phyloP scores from a whole-genome alignment of 2,329 filamentous ascomycete genomes.

The Exophiala aquamarina region DNA sequence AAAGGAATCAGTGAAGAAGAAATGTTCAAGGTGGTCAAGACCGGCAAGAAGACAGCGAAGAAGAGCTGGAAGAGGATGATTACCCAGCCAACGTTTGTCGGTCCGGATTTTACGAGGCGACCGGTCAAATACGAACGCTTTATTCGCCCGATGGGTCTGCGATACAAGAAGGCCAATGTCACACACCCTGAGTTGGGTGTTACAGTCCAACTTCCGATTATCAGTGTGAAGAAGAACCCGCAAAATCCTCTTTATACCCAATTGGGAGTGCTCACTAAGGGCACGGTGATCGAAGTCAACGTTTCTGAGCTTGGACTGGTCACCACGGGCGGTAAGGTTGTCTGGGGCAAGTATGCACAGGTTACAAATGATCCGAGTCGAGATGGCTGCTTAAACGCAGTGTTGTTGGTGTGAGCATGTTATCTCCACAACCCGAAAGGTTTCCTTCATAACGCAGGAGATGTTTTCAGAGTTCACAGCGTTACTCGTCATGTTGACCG shows the following conservation, averaged over 20 bases:
- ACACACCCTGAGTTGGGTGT: constrained; percentile 78
- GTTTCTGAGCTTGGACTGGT: constrained; percentile 88
- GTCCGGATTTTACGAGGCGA: constrained; percentile 81
- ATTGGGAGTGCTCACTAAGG: constrained; percentile 83
- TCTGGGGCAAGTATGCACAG: constrained; percentile 85
- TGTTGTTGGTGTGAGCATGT: constrained; percentile 25
- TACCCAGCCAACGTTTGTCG: constrained; percentile 86
- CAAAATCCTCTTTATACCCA: constrained; percentile 91
- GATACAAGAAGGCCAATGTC: constrained; percentile 77
- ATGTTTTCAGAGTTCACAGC: too few relatives aligned
- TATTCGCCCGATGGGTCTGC: constrained; percentile 72
- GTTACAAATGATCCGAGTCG: constrained; percentile 58
- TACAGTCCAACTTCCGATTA: constrained; percentile 82
- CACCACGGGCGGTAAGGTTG: constrained; percentile 87
- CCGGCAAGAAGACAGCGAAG: constrained; percentile 88
- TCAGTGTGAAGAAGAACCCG: constrained; percentile 79
- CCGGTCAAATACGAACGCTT: constrained; percentile 77
- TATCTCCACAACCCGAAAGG: too few relatives aligned
- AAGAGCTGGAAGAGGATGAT: constrained; percentile 69
- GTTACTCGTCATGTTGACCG: too few relatives aligned
- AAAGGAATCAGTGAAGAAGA: constrained; percentile 92
- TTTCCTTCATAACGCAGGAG: too few relatives aligned
- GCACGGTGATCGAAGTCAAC: constrained; percentile 86
- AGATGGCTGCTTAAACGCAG: constrained; percentile 62
- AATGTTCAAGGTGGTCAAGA: constrained; percentile 96